Evolutionary conservation across 805 yeast genomes (phyloP), one percentile per base, ranked within the genome.

Genomic region (Pichia membranifaciens): DNA sequence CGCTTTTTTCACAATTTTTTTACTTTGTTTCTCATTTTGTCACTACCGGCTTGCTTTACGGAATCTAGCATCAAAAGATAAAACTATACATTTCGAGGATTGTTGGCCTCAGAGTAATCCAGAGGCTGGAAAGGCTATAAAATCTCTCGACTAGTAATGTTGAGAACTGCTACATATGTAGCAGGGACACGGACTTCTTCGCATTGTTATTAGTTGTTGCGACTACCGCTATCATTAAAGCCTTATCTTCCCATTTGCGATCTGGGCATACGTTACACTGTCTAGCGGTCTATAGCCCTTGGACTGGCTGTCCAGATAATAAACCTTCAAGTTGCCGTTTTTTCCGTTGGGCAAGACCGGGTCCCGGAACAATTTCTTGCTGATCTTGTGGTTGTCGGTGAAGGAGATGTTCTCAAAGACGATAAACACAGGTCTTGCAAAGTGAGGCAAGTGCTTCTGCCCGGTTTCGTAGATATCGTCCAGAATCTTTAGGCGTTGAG

Each of bases 401-500:
- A 79, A 76, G 55, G 76, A 75, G 51, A 89, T 82, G 31, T 68
- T 61, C 36, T 79, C 82, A 58, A 88, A 76, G 61, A 88, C 85
- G 44, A 88, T 66, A 60, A 90, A 88, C 34, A 83, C 73, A 0
- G 98, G 98, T 32, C 87, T 72, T 0, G 97, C 95, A 67, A 86
- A 90, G 56, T 76, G 80, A 21, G 97, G 96, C 51, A 90, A 72
- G 31, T 76, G 70, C 23, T 62, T 53, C 40, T 54, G 58, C 29
- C 74, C 60, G 39, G 64, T 59, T 25, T 52, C 37, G 9, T 75
- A 67, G 35, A 79, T 51, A 12, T 63, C 63, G 6, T 66, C 56
- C 42, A 81, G 63, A 2, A 79, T 59, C 13, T 58, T 53, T 10
- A 51, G 49, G 17, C 60, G 55, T 13, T 53, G 54, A 8, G 55